Evolutionary conservation across 2,329 filamentous ascomycete genomes (phyloP).

Genomic region (Eutypella sp.): DNA sequence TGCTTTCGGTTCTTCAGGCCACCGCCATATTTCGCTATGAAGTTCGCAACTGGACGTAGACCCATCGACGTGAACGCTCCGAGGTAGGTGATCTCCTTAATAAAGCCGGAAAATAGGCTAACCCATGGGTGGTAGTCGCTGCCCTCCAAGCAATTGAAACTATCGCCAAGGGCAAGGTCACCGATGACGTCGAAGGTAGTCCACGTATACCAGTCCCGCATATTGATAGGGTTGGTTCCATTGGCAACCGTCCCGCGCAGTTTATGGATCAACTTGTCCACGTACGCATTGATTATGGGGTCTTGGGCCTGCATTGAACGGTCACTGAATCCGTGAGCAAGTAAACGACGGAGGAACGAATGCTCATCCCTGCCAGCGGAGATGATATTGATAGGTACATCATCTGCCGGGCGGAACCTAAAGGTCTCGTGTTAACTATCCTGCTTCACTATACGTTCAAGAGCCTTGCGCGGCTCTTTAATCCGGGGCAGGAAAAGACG

Average conservation of each 20-base stretch:
- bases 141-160: conserved; percentile 14
- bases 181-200: conserved; percentile 17
- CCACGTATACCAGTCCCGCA: conserved; percentile 16
- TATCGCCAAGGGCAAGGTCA: conserved; percentile 13
- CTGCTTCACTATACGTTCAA: no score
- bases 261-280: background rate
- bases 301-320: background rate
- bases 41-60: background rate
- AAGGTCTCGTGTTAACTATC: background rate
- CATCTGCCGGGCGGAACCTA: background rate
- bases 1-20: conserved; percentile 6
- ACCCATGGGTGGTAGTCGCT: conserved; percentile 16
- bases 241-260: conserved; percentile 16
- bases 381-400: background rate
- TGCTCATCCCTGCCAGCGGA: background rate
- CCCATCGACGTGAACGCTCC: conserved; percentile 1
- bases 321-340: background rate
- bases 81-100: conserved; percentile 3
- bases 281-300: background rate
- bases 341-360: background rate
- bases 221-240: conserved; percentile 11
- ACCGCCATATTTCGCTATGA: conserved; percentile 1
- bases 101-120: conserved; percentile 5
- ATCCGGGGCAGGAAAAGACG: no score
- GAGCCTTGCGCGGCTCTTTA: no score